A percentile compares a stretch with the other conserved stretches of the same genome.
Evolutionary conservation across 2,329 filamentous ascomycete species (phyloP).

Genomic region (Neospermospora avenae): DNA sequence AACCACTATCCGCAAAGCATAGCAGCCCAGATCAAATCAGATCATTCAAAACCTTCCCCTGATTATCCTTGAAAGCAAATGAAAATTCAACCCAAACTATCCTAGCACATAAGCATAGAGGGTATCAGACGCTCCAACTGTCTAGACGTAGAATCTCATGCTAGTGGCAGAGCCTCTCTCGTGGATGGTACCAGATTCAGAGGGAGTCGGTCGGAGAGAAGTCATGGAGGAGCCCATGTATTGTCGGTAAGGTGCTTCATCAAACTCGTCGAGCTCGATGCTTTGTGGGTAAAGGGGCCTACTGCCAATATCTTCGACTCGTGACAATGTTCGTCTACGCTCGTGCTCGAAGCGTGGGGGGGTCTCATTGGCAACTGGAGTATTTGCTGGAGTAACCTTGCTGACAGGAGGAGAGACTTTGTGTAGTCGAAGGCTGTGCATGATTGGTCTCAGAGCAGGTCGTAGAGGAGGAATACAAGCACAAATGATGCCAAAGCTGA

Average conservation of each 20-base stretch:
- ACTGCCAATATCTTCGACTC: not conserved
- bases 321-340: not conserved
- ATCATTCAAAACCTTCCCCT: not conserved
- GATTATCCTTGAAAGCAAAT: not conserved
- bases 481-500: conserved; percentile 16
- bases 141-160: not conserved
- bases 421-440: not conserved
- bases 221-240: not conserved
- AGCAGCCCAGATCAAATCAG: conserved; percentile 2
- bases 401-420: not conserved
- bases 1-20: not conserved
- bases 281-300: not conserved
- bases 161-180: conserved; percentile 4
- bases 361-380: not conserved
- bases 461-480: conserved; percentile 11
- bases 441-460: not conserved
- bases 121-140: not conserved
- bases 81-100: not conserved
- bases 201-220: not conserved
- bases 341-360: not conserved
- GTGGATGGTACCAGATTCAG: not conserved
- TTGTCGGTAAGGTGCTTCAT: not conserved
- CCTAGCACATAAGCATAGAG: not conserved
- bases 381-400: not conserved
- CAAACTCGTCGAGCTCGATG: not conserved